A percentile compares a stretch with the other conserved stretches of the same genome.
Evolutionary conservation across 768 basidiomycete genomes (phyloP).

Genomic region (Mrakia gelida): DNA sequence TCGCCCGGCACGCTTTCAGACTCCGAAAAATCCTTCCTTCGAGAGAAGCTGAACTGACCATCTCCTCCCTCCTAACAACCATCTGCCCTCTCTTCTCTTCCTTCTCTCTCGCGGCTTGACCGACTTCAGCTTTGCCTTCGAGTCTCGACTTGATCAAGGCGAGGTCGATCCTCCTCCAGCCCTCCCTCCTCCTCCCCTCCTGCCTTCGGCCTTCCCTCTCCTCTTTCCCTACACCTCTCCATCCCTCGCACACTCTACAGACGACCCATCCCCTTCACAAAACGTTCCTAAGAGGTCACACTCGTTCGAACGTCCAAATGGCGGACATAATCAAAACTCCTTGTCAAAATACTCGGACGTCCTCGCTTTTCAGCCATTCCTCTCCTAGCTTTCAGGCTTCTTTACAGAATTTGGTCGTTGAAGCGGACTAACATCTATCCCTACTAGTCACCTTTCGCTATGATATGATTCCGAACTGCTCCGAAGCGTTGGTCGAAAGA

Average conservation of each 20-base stretch:
- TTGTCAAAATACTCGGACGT: not conserved
- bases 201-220: not conserved
- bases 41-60: too few species aligned
- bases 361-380: constrained; percentile 26
- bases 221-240: not conserved
- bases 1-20: not conserved
- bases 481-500: not conserved
- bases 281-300: constrained; percentile 11
- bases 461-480: not conserved
- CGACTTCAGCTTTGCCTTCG: not conserved
- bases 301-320: constrained; percentile 11
- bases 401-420: not conserved
- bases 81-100: too few species aligned
- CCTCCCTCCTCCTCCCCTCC: not conserved
- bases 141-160: not conserved
- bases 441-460: not conserved
- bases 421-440: not conserved
- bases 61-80: too few species aligned
- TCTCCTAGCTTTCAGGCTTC: constrained; percentile 33
- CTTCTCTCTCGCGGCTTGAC: not conserved
- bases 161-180: not conserved
- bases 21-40: too few species aligned
- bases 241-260: not conserved
- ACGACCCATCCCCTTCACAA: constrained; percentile 10
- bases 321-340: not conserved